Base-by-base conservation (phyloP, 345 rosid species). In the Draba incana region DNA sequence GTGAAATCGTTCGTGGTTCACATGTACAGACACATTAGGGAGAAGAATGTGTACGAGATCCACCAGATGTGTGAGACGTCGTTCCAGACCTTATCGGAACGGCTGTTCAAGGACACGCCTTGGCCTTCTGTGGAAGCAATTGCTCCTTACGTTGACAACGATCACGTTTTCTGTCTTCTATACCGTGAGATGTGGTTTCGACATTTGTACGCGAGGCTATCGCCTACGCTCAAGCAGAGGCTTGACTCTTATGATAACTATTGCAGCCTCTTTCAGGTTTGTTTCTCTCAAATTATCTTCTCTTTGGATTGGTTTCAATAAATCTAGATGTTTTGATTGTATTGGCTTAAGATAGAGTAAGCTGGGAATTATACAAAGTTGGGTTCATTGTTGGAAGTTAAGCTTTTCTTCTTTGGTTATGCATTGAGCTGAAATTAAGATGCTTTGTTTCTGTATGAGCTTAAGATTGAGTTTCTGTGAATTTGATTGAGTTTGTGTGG, bases 181-280 rank as follows among this genome's bases (percentile, higher is more conserved):
- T 94, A 94, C 71, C 96, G 96, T 8, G 99, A 94, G 93, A 89
- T 94, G 99, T 94, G 99, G 99, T 94, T 86, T 71, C 82, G 99
- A 24, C 99, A 94, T 49, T 79, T 94, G 56, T 94, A 86, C 31
- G 99, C 98, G n/a, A 83, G 98, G 66, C 83, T 89, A 6, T 81
- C 96, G 1, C 99, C 99, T 31, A 92, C 95, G 4, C 77, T 85
- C 38, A 85, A 85, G 81, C 99, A 94, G 88, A 81, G 99, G 84
- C 89, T 94, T 46, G 99, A 94, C 66, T 87, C 97, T 20, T 94
- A 93, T 97, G 99, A 94, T 54, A 94, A 94, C 44, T 94, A 92
- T 49, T 94, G 99, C 66, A 85, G 84, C 78, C 81, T 94, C 3
- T 94, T 94, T 66, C 95, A 87, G 90, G 97, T 84, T 3, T 8